Percentiles rank a stretch among this genome's conserved stretches.
Conservation (phyloP, 129 eudicot genomes). For the Saposhnikovia divaricata region DNA sequence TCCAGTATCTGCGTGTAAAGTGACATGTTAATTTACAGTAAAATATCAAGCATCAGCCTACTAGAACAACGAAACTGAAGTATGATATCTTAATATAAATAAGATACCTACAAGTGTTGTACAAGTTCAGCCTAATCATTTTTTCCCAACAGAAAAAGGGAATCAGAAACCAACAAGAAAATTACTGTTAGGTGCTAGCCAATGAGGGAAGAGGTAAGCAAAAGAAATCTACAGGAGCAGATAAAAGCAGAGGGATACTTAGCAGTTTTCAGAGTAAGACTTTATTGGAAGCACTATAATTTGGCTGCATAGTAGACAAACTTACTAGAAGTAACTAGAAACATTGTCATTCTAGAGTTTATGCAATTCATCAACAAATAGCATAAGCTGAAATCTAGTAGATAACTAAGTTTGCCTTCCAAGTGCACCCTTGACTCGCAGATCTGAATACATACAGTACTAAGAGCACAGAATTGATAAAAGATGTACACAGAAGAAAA, state of each 20-base stretch:
- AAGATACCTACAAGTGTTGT: neutral
- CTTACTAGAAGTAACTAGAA: neutral
- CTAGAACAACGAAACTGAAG: neutral
- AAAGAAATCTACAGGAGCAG: neutral
- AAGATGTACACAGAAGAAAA: neutral
- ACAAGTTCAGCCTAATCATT: neutral
- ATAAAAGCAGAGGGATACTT: neutral
- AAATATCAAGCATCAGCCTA: neutral
- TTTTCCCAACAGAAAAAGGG: neutral
- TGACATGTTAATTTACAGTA: neutral
- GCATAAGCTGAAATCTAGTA: neutral
- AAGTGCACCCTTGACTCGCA: neutral
- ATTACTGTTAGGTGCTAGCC: neutral
- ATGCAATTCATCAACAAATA: neutral
- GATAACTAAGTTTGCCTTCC: neutral
- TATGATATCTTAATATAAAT: neutral
- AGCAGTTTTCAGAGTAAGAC: neutral
- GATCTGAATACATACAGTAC: neutral
- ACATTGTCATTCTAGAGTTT: neutral
- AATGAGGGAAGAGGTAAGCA: neutral
- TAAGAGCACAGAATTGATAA: neutral
- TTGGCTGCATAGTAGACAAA: neutral
- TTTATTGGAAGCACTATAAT: neutral
- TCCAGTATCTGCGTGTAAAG: constrained; percentile 66
- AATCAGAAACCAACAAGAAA: neutral